These are phyloP conservation scores for Pyrenochaeta sp. DNA, from an alignment of 2,329 filamentous ascomycete genomes.

Conservation along the genomic window DNA sequence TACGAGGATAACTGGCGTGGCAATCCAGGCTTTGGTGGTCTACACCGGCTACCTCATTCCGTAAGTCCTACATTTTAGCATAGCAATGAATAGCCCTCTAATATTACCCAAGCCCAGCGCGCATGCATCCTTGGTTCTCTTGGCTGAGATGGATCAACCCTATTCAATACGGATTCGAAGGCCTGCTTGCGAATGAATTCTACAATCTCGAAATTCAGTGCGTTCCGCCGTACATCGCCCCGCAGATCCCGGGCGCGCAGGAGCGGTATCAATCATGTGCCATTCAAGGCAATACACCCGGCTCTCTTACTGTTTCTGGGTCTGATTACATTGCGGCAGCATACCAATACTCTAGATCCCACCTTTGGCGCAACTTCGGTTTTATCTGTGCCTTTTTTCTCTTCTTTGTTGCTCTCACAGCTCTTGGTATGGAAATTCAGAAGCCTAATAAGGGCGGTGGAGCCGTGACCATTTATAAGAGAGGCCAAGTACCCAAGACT, in stretches of 20 bases:
- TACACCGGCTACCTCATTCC: conserved; percentile 52
- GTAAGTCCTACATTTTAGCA: too few species aligned
- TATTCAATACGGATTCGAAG: conserved; percentile 74
- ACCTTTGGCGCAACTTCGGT: conserved; percentile 69
- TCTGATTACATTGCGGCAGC: conserved; percentile 64
- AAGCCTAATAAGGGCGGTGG: conserved; percentile 69
- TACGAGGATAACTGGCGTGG: conserved; percentile 51
- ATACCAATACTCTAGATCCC: conserved; percentile 63
- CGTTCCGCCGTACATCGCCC: conserved; percentile 64
- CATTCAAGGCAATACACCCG: conserved; percentile 64
- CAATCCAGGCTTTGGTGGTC: conserved; percentile 51
- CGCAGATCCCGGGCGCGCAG: conserved; percentile 56
- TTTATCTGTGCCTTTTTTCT: conserved; percentile 61
- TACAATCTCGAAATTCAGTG: conserved; percentile 65
- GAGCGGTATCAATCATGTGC: conserved; percentile 66
- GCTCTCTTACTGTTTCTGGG: conserved; percentile 62
- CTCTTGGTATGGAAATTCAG: conserved; percentile 56
- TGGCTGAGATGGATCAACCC: conserved; percentile 60
- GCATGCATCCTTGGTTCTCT: conserved; percentile 52
- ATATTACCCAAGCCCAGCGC: too few species aligned
- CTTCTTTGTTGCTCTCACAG: conserved; percentile 58
- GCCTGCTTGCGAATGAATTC: conserved; percentile 75
- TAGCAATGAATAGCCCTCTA: too few species aligned
- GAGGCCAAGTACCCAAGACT: conserved; percentile 68
- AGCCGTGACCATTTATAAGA: conserved; percentile 69